Conservation (phyloP, 192 early-diverging fungal genomes). For the Diversispora epigaea region DNA sequence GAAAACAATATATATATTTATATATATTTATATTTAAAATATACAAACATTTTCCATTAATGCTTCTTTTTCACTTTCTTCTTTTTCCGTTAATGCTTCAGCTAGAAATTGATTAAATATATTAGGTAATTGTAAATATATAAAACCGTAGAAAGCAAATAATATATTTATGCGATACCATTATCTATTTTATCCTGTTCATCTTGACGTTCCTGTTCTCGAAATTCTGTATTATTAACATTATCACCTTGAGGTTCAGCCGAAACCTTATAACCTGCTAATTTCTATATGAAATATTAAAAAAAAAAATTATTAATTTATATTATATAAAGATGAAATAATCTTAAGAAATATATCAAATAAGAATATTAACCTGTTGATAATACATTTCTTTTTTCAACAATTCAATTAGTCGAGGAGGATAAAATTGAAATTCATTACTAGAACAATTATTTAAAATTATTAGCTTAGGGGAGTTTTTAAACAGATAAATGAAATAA, state of each 20-base stretch:
- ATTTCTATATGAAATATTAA: conserved; percentile 42
- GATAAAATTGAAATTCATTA: conserved; percentile 94
- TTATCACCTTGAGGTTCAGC: conserved; percentile 44
- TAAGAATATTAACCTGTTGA: conserved; percentile 48
- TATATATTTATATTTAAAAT: neutral
- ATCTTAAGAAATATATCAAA: neutral
- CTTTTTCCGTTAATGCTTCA: conserved; percentile 88
- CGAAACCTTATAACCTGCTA: conserved; percentile 69
- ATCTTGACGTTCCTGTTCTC: conserved; percentile 62
- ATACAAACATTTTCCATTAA: conserved; percentile 35
- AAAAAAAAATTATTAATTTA: neutral
- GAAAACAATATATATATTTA: conserved; percentile 34
- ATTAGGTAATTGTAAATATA: neutral
- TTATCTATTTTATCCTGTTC: conserved; percentile 85
- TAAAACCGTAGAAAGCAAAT: neutral
- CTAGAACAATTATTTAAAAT: conserved; percentile 41
- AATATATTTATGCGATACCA: conserved; percentile 40
- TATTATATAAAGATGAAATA: neutral
- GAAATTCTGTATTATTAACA: conserved; percentile 42
- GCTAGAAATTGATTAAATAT: conserved; percentile 43
- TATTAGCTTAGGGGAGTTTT: neutral
- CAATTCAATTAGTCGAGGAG: conserved; percentile 71
- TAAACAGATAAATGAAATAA: neutral
- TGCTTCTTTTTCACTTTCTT: conserved; percentile 72
- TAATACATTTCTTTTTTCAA: conserved; percentile 80